Evolutionary conservation across 2,329 filamentous ascomycete species (phyloP).

Genomic region (Fusarium poae): DNA sequence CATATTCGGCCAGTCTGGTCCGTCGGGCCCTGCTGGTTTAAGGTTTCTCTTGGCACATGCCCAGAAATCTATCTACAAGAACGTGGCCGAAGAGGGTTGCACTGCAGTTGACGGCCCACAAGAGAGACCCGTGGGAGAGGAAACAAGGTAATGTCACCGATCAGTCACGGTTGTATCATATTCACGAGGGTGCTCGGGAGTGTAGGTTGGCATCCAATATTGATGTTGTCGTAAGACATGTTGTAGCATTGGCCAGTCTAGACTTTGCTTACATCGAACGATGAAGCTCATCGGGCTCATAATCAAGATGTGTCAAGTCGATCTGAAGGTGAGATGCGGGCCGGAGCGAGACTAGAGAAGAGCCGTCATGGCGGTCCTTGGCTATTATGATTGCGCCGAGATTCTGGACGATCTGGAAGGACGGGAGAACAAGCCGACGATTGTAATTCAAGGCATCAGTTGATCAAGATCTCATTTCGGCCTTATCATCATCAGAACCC

Average conservation of each 20-base stretch:
- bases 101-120: slow-evolving; percentile 12
- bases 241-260: not conserved
- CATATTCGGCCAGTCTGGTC: slow-evolving; percentile 5
- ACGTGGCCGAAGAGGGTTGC: slow-evolving; percentile 7
- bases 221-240: not conserved
- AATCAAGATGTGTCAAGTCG: not conserved
- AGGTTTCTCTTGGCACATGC: slow-evolving; percentile 14
- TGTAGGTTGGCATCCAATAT: not conserved
- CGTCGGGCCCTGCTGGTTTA: slow-evolving; percentile 6
- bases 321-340: not conserved
- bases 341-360: not conserved
- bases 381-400: not conserved
- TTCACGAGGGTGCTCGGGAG: not conserved
- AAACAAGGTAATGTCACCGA: not conserved
- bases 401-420: not conserved
- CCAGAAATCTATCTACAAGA: not conserved
- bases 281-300: not conserved
- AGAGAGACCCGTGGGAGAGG: not conserved
- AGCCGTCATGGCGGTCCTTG: slow-evolving; percentile 3
- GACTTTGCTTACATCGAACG: not conserved
- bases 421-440: slow-evolving; percentile 1
- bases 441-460: not conserved
- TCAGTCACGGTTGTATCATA: not conserved
- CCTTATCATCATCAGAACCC: not conserved
- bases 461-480: slow-evolving; percentile 4